Evolutionary conservation across 768 basidiomycete genomes (phyloP), one percentile per base, ranked within the genome.

Genomic region (Hygrophoropsis aurantiaca): DNA sequence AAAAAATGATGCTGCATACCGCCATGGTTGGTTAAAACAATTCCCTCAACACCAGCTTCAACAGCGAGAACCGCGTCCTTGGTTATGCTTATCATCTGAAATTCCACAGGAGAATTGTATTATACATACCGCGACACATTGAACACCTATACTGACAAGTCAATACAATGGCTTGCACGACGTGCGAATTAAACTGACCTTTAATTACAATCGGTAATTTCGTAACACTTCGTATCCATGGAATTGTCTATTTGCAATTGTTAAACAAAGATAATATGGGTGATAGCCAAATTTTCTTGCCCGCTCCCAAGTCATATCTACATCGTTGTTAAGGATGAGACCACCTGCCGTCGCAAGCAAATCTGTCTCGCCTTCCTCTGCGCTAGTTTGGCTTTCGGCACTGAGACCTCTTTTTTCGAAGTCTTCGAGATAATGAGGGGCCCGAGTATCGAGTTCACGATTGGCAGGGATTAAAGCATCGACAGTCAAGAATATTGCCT

Each of bases 21-120:
- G 46, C 94, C 94, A 56, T 97, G 94, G 55, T 97, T 97, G 1
- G 87, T 90, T 8, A 97, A 68, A 46, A 94, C 74, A 51, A 97
- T 91, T 4, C 88, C 94, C 47, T 94, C 85, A 15, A 90, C 85
- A 11, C 92, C 90, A 24, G 85, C 79, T 51, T 94, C 84, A 15
- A 78, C 81, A 23, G 93, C 93, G 38, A 92, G 78, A 34, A 90
- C 80, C 2, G 89, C 92, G 68, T 97, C 94, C 81, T 94, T 62
- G 10, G 59, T 53, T 24, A 47, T 55, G 46, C 34, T 52, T 6
- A 54, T 27, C 50, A 45, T 9, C 43, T 40, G 42, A 16, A 19
- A 3, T 51, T 27, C 2, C 16, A n/a, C 0, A 24, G 23, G 5
- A 23, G 20, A 13, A 42, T 30, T 47, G 24, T 27, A n/a, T n/a